Base-by-base conservation (phyloP, 2,329 filamentous ascomycete genomes). In the Macrophomina phaseolina region DNA sequence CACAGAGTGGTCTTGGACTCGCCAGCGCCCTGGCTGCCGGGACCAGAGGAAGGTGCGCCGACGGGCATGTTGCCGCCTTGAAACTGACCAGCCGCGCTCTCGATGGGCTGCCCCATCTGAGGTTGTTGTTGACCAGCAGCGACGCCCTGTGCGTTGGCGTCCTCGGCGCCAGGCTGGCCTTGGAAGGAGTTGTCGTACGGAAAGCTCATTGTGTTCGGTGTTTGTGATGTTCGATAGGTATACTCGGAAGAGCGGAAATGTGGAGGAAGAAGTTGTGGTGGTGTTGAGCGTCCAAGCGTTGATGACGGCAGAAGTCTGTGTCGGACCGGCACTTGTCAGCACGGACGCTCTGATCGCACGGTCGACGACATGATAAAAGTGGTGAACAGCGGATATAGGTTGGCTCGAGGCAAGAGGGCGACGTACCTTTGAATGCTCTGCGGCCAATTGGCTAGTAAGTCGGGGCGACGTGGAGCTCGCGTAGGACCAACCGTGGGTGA, bases 161-260 rank as follows among this genome's bases (percentile, higher is more conserved):
- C 80, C 69, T 82, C 80, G 71, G 75, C 82, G 70, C 80, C 80
- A 72, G 86, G 85, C 77, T 88, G 87, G 77, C 85, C 85, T 75
- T 85, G 86, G 78, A 87, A 89, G 70, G 84, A 82, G 73, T 90
- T 87, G 79, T 87, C 89, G 78, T 87, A 87, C 69, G 86, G 85
- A 82, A 89, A 90, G 77, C 87, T 89, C 89, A 90, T 90, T 67
- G 71, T 85, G 77, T 68, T 66, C 51, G 55, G 38, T 53, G 30
- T 18, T 56, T 34, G 66, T 42, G 51, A 34, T 32, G n/a, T 52
- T 30, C 48, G 49, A 53, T 67, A 67, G 56, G 16, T 36, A 67
- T 67, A 63, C 32, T 67, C 65, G 56, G 49, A 67, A 60, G 64
- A 38, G 64, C 53, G 46, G 48, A 52, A 66, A 66, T 42, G 64